phyloP scores from a whole-genome alignment of 2,329 filamentous ascomycete species.

The Trichoderma harzianum region DNA sequence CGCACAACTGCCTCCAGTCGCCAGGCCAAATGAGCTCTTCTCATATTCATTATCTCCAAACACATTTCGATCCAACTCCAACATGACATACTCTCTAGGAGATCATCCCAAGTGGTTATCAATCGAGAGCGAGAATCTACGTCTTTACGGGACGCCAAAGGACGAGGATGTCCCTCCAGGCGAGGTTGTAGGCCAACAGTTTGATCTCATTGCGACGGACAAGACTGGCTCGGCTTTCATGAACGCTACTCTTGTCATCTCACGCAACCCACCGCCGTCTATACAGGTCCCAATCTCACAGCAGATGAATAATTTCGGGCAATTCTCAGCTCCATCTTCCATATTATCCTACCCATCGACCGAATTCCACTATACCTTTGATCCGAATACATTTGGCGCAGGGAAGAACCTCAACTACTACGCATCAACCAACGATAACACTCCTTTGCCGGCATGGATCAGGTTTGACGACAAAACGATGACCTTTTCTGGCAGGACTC shows the following conservation, averaged over 20 bases:
- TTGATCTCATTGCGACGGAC: constrained; percentile 70
- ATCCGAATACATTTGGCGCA: constrained; percentile 60
- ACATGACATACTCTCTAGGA: constrained; percentile 64
- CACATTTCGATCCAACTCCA: constrained; percentile 67
- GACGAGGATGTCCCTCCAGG: constrained; percentile 45
- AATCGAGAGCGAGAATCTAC: constrained; percentile 61
- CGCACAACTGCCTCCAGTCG: constrained; percentile 77
- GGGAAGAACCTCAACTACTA: constrained; percentile 64
- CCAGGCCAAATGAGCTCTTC: constrained; percentile 64
- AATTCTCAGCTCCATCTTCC: constrained; percentile 57
- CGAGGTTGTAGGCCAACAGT: constrained; percentile 55
- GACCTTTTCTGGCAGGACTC: constrained; percentile 68
- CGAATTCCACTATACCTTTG: constrained; percentile 52
- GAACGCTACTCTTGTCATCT: constrained; percentile 69
- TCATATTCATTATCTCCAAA: constrained; percentile 67
- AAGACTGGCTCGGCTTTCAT: constrained; percentile 59
- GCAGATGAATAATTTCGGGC: constrained; percentile 56
- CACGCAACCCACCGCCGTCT: constrained; percentile 51
- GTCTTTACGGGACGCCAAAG: constrained; percentile 67
- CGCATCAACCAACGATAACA: constrained; percentile 70
- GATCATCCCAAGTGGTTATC: constrained; percentile 70
- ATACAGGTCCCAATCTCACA: constrained; percentile 55
- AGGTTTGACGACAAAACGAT: constrained; percentile 64
- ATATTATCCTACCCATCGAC: constrained; percentile 54
- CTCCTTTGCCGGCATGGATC: constrained; percentile 83